Base-by-base conservation (phyloP, 2,329 filamentous ascomycete genomes). In the Sordariomycetes sp. region DNA sequence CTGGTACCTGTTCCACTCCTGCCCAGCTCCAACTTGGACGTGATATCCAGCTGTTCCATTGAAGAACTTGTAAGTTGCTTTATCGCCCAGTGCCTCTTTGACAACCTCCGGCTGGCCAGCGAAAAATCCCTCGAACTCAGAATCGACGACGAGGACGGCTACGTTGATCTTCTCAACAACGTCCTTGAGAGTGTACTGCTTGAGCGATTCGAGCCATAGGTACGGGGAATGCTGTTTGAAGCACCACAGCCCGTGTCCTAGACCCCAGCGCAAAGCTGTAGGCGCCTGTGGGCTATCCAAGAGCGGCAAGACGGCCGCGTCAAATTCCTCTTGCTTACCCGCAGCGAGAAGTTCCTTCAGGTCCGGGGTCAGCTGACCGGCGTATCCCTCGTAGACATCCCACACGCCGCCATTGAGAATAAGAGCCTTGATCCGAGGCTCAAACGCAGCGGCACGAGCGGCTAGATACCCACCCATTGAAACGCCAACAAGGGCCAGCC, bases 401-500 rank as follows among this genome's bases (percentile, higher is more conserved):
- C 46, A 60, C 4, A 66, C 37, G 3, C 60, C 63, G 39, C 64
- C 62, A 18, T 62, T 48, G 21, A 53, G 48, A 31, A 64, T 44
- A 5, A 55, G 45, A 4, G 63, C 64, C 2, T 55, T 51, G 27
- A 68, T 44, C 6, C 63, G 60, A 36, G 53, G 57, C 33, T 68
- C 64, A 39, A 63, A 62, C 2, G 61, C 59, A 0, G 64, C 63
- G 1, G 61, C 63, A 2, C 61, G 55, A 3, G 55, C 46, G 5
- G 50, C 55, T 3, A 66, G 51, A 20, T 49, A 58, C 2, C 62
- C 62, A 8, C 61, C 61, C 27, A 68, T 51, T 4, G 61, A 66
- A 31, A 53, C 44, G 8, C 64, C 64, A 8, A 63, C 27, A 7
- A 63, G 45, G 3, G 8, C 44, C 60, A 16, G 66, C 34, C 34